phyloP scores from a whole-genome alignment of 2,329 filamentous ascomycete species.

The Blumeria graminis region DNA sequence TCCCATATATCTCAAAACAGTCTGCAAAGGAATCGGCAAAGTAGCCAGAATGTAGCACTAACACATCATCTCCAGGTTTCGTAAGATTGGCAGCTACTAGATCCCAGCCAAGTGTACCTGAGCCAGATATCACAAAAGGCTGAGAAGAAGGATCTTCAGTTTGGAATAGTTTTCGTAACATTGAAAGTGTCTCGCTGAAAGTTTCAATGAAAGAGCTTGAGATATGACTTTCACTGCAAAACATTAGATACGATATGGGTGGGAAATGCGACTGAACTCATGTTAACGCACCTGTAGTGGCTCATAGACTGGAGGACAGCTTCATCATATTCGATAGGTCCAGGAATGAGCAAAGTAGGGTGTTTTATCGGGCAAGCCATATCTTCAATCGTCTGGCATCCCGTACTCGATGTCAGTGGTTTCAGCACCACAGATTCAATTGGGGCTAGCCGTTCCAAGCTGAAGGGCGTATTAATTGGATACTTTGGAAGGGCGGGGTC shows the following conservation, averaged over 20 bases:
- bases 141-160: conserved; percentile 61
- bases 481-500: conserved; percentile 11
- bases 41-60: conserved; percentile 91
- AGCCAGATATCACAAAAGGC: conserved; percentile 82
- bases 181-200: conserved; percentile 72
- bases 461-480: conserved; percentile 15
- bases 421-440: conserved; percentile 8
- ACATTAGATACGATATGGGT: not conserved
- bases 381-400: conserved; percentile 5
- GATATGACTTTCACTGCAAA: conserved; percentile 69
- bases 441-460: conserved; percentile 6
- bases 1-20: conserved; percentile 78
- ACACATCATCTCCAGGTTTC: conserved; percentile 69
- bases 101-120: conserved; percentile 92
- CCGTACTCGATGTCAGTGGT: conserved; percentile 6
- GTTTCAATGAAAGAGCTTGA: conserved; percentile 66
- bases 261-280: not conserved
- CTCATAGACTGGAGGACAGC: conserved; percentile 83
- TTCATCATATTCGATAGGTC: conserved; percentile 97
- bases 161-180: conserved; percentile 86
- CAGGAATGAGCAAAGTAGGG: conserved; percentile 72
- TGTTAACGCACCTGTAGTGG: conserved; percentile 50
- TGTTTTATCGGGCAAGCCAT: conserved; percentile 40
- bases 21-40: conserved; percentile 89
- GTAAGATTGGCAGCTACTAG: conserved; percentile 81